Percentiles rank a stretch among this genome's conserved stretches.
These are phyloP conservation scores for Hansenula sp. DNA, from an alignment of 1,139 yeast species.

Conservation along the genomic window DNA sequence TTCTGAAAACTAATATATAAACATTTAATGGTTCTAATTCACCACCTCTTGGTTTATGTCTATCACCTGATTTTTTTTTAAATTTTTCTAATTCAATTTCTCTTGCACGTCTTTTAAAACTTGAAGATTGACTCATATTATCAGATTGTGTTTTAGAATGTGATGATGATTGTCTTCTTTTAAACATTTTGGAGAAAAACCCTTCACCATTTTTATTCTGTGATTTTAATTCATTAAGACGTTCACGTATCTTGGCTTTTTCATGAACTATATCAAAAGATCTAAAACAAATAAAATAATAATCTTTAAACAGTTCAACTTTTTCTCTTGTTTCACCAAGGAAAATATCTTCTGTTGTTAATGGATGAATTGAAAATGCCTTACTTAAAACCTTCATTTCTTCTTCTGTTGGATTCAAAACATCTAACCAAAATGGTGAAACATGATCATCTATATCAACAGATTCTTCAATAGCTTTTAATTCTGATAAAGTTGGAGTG, in stretches of 20 bases:
- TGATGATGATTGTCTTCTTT: slow-evolving; percentile 16
- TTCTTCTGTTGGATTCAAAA: slow-evolving; percentile 88
- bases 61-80: slow-evolving; percentile 37
- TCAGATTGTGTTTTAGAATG: slow-evolving; percentile 10
- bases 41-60: slow-evolving; percentile 52
- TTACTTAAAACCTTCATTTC: slow-evolving; percentile 92
- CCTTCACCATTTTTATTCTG: slow-evolving; percentile 8
- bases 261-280: slow-evolving; percentile 86
- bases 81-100: slow-evolving; percentile 27
- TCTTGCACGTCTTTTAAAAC: slow-evolving; percentile 27
- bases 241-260: slow-evolving; percentile 35
- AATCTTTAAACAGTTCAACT: slow-evolving; percentile 85
- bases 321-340: slow-evolving; percentile 93
- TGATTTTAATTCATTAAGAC: slow-evolving; percentile 7
- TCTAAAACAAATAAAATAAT: slow-evolving; percentile 89
- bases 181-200: slow-evolving; percentile 9
- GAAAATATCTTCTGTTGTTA: slow-evolving; percentile 93
- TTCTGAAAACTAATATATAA: slow-evolving; percentile 86
- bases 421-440: slow-evolving; percentile 87
- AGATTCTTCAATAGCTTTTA: slow-evolving; percentile 19
- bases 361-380: slow-evolving; percentile 91
- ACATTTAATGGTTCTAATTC: slow-evolving; percentile 88
- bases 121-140: slow-evolving; percentile 16
- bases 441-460: slow-evolving; percentile 22
- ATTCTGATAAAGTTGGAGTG: slow-evolving; percentile 7